Base-by-base conservation (phyloP, 2,329 filamentous ascomycete genomes). In the Ceratocystis variospora region DNA sequence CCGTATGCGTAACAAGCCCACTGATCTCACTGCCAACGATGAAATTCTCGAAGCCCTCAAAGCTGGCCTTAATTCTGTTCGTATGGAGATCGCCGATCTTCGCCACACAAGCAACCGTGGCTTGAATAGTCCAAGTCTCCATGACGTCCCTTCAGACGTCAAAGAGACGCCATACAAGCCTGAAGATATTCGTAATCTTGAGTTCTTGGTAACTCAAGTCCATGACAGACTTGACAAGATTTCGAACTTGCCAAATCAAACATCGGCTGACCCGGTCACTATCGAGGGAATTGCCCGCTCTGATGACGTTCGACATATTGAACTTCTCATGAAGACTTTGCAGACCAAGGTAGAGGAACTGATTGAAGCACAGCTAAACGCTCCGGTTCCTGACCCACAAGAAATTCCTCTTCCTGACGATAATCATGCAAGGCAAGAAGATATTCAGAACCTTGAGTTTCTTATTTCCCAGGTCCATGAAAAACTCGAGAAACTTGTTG, bases 1-100 rank as follows among this genome's bases (percentile, higher is more conserved):
- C 67, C 81, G 80, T 72, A 81, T 94, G 17, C 80, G 85, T 25
- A 86, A 93, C 73, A 94, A 90, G 76, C 89, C 91, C 4, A 79
- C 84, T 0, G 91, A 96, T 71, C 81, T 93, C 75, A 92, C 88
- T 0, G 86, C 90, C 67, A 93, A 89, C 68, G 89, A 96, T 70
- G 91, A 96, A 75, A 92, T 96, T 64, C 80, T 96, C 0, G 89
- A 96, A 68, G 90, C 89, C 0, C 80, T 97, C 66, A 95, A 88
- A 73, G 82, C 86, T n/a, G 92, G 91, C 0, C 79, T 97, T 7
- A 85, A 88, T 55, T 82, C 81, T 48, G 81, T 97, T 17, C 86
- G 86, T 64, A 81, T 83, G 1, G 92, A 96, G 62, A 89, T 96
- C 69, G 88, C 91, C 66, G 80, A 81, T 22, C 79, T 96, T 48